phyloP scores from a whole-genome alignment of 352 stramenopile species.

The Phytophthora megakarya region DNA sequence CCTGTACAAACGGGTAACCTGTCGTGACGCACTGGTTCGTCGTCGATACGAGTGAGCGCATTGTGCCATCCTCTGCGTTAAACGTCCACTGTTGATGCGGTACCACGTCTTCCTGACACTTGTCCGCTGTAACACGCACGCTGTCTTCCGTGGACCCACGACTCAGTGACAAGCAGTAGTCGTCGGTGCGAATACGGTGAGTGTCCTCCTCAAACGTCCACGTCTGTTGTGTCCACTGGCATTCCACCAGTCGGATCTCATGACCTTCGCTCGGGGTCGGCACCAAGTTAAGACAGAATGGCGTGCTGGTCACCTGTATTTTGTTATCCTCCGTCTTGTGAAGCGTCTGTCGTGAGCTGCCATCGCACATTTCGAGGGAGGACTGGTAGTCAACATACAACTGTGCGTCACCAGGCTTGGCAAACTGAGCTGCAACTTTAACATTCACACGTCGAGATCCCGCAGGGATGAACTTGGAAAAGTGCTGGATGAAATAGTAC shows the following conservation, averaged over 20 bases:
- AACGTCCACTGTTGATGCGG: slow-evolving; percentile 65
- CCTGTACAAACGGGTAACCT: slow-evolving; percentile 72
- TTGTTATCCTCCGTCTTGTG: slow-evolving; percentile 61
- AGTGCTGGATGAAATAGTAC: slow-evolving; percentile 91
- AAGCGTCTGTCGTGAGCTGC: slow-evolving; percentile 60
- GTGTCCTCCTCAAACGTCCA: slow-evolving; percentile 62
- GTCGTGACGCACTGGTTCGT: slow-evolving; percentile 69
- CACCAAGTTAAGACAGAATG: slow-evolving; percentile 60
- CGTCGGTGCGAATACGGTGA: slow-evolving; percentile 46
- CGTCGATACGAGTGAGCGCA: slow-evolving; percentile 47
- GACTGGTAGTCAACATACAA: slow-evolving; percentile 57
- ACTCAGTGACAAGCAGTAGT: slow-evolving; percentile 64
- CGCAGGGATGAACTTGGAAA: slow-evolving; percentile 80
- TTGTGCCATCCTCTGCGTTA: slow-evolving; percentile 37
- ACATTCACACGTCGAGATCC: slow-evolving; percentile 63
- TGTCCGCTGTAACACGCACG: slow-evolving; percentile 46
- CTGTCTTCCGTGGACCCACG: slow-evolving; percentile 54
- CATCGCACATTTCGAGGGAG: slow-evolving; percentile 54
- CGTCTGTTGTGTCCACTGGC: slow-evolving; percentile 58
- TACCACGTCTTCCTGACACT: slow-evolving; percentile 36
- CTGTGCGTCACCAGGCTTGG: slow-evolving; percentile 57
- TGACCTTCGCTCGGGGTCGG: slow-evolving; percentile 34
- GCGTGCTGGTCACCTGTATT: slow-evolving; percentile 58
- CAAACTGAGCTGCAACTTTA: slow-evolving; percentile 50
- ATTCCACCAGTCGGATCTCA: slow-evolving; percentile 68